A percentile compares a stretch with the other conserved stretches of the same genome.
Conservation (phyloP, 2,329 filamentous ascomycete genomes). For the Acrocalymma vagum region DNA sequence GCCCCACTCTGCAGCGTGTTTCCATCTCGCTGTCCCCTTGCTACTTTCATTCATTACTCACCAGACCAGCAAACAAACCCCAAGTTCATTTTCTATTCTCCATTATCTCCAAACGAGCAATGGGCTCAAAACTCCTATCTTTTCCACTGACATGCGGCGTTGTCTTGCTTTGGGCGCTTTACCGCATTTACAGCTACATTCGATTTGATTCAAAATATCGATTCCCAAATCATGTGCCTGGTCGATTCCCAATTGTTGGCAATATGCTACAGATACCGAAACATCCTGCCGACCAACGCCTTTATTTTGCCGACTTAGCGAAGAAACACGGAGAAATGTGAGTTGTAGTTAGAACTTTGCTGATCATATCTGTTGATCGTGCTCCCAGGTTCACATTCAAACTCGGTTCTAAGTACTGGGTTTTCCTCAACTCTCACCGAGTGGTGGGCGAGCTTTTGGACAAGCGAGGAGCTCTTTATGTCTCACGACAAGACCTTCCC, state of each 20-base stretch:
- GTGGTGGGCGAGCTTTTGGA: conserved; percentile 10
- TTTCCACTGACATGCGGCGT: no score
- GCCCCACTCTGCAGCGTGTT: no score
- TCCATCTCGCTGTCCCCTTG: no score
- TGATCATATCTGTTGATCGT: background rate
- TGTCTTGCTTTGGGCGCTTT: no score
- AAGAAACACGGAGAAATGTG: conserved; percentile 14
- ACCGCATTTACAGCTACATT: no score
- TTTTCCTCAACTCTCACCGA: conserved; percentile 16
- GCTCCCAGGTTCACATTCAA: conserved; percentile 7
- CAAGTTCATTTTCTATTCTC: no score
- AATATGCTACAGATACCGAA: conserved; percentile 2
- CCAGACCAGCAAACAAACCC: no score
- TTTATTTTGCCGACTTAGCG: background rate
- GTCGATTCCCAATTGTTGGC: conserved; percentile 8
- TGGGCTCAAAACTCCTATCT: no score
- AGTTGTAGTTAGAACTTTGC: background rate
- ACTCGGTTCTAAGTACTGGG: conserved; percentile 10
- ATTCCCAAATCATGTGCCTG: background rate
- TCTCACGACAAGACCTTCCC: conserved; percentile 13
- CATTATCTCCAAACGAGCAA: no score
- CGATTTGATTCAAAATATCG: no score
- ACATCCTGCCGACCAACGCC: conserved; percentile 1
- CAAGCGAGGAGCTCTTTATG: conserved; percentile 10
- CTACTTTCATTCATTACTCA: no score